Conservation (phyloP, 202 grass and related monocot species). For the Zizania palustris region DNA sequence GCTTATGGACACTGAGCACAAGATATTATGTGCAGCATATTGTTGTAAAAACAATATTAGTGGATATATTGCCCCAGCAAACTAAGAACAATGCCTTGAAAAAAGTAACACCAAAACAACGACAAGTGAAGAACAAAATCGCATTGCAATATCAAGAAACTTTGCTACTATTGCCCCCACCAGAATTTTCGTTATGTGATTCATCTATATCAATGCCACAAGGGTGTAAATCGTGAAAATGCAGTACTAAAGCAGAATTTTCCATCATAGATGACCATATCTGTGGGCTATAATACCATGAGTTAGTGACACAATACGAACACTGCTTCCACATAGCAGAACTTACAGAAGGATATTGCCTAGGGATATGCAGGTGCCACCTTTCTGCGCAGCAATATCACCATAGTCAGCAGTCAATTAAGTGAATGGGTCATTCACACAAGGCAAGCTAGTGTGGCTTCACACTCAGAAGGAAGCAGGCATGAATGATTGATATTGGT, state of each 20-base stretch:
- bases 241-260: neutral
- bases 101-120: neutral
- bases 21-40: neutral
- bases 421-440: too few species aligned
- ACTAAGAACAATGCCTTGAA: neutral
- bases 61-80: neutral
- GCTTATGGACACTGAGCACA: neutral
- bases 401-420: too few species aligned
- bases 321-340: too few species aligned
- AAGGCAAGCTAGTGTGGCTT: too few species aligned
- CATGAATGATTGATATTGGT: too few species aligned
- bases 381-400: too few species aligned
- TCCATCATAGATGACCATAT: too few species aligned
- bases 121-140: neutral
- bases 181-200: neutral
- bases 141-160: neutral
- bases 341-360: too few species aligned
- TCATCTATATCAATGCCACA: slow-evolving; percentile 12
- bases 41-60: neutral
- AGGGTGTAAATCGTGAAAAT: neutral
- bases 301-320: too few species aligned
- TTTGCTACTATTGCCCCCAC: neutral
- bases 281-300: too few species aligned
- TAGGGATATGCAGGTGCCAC: too few species aligned
- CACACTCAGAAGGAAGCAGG: too few species aligned